These are phyloP conservation scores for Hirschioporus abietinus DNA, from an alignment of 768 basidiomycete species.

Conservation along the genomic window DNA sequence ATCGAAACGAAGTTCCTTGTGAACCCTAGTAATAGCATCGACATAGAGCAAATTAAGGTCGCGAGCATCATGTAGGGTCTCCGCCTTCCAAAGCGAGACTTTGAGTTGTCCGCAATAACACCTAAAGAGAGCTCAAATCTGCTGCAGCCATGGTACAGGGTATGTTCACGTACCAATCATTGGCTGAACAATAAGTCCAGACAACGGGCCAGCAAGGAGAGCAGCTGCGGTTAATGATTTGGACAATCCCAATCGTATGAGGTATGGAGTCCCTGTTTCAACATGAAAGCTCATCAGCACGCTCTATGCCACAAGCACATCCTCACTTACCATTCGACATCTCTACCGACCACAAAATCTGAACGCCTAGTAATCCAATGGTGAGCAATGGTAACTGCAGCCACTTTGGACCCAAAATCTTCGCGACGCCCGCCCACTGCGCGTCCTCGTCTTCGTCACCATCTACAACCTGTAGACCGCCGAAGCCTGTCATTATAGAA, in stretches of 20 bases:
- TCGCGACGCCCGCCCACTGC: constrained; percentile 48
- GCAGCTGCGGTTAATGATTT: constrained; percentile 87
- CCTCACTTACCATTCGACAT: constrained; percentile 71
- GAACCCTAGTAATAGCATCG: constrained; percentile 82
- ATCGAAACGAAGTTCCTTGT: constrained; percentile 60
- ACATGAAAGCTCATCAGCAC: neutral
- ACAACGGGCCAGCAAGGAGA: constrained; percentile 88
- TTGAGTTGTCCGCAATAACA: constrained; percentile 78
- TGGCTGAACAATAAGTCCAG: constrained; percentile 88
- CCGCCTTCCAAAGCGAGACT: constrained; percentile 77
- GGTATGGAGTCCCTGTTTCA: constrained; percentile 62
- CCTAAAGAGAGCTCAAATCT: constrained; percentile 22
- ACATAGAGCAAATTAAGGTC: constrained; percentile 55
- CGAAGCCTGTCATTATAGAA: constrained; percentile 44
- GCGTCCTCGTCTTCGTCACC: constrained; percentile 30
- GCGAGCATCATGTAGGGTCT: constrained; percentile 81
- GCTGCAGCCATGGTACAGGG: neutral
- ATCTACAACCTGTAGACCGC: constrained; percentile 30
- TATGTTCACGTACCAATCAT: constrained; percentile 53
- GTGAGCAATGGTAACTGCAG: constrained; percentile 65
- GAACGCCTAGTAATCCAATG: constrained; percentile 75
- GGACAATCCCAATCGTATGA: constrained; percentile 81
- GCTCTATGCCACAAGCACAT: neutral
- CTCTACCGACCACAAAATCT: constrained; percentile 90
- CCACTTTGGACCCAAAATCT: constrained; percentile 65